These are phyloP conservation scores for Globisporangium spiculum DNA, from an alignment of 352 stramenopile genomes.

Conservation along the genomic window DNA sequence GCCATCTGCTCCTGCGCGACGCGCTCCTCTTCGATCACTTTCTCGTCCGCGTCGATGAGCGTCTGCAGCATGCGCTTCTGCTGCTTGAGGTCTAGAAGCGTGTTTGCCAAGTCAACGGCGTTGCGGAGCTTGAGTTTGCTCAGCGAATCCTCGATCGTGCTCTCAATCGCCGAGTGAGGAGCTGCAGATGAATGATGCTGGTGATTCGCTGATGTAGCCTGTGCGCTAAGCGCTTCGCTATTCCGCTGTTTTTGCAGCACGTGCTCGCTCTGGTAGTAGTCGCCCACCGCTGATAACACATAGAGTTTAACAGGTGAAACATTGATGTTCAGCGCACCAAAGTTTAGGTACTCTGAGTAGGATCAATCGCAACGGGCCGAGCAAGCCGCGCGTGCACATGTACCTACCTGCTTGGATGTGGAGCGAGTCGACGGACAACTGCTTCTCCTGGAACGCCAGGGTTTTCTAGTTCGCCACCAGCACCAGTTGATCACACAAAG, in stretches of 20 bases:
- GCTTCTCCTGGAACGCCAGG: constrained; percentile 38
- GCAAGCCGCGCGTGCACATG: too few species aligned
- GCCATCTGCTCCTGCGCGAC: constrained; percentile 50
- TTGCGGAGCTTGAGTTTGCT: constrained; percentile 71
- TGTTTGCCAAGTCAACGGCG: constrained; percentile 61
- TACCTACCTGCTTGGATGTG: constrained; percentile 36
- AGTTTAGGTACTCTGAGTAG: too few species aligned
- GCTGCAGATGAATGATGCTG: background rate
- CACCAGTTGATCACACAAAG: background rate
- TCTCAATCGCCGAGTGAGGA: constrained; percentile 14
- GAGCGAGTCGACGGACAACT: constrained; percentile 29
- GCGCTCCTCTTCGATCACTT: constrained; percentile 69
- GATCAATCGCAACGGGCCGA: too few species aligned
- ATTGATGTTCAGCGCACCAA: background rate
- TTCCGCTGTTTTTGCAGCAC: constrained; percentile 28
- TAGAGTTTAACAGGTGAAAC: background rate
- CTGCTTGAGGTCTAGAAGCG: constrained; percentile 47
- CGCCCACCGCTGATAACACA: constrained; percentile 25
- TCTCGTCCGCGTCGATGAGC: constrained; percentile 62
- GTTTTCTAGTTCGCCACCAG: constrained; percentile 26
- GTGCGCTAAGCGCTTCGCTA: constrained; percentile 27
- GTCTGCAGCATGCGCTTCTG: constrained; percentile 63
- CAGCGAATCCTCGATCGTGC: constrained; percentile 53
- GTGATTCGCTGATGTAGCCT: background rate
- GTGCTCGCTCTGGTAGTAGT: constrained; percentile 41